Conservation (phyloP, 805 yeast genomes). For the Pichia heedii region DNA sequence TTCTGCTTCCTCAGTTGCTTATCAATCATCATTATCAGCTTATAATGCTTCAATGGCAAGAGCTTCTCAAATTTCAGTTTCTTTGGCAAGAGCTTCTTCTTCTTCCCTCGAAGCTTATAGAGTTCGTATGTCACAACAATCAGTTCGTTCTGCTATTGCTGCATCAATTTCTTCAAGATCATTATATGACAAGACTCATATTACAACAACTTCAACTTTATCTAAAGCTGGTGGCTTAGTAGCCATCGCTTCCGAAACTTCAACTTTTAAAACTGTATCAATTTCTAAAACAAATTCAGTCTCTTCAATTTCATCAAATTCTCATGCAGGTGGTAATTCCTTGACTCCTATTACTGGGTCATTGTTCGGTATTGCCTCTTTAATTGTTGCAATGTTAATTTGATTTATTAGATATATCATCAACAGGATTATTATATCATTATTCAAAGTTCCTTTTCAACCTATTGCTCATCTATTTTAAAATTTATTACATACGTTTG, state of each 20-base stretch:
- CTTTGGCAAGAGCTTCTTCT: conserved; percentile 1
- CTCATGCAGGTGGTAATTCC: conserved; percentile 22
- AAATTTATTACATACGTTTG: too few species aligned
- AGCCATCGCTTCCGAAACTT: conserved; percentile 32
- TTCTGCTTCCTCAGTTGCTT: not conserved
- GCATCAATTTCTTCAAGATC: conserved; percentile 3
- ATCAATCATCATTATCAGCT: not conserved
- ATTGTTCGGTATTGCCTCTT: conserved; percentile 28
- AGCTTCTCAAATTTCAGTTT: not conserved
- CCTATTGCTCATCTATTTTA: too few species aligned
- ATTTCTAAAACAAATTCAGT: conserved; percentile 22
- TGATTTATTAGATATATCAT: conserved; percentile 10
- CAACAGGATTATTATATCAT: not conserved
- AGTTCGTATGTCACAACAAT: not conserved
- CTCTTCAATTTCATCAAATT: conserved; percentile 8
- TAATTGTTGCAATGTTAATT: conserved; percentile 30
- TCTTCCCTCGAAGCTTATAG: conserved; percentile 1
- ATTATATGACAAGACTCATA: conserved; percentile 8
- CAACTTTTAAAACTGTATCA: conserved; percentile 11
- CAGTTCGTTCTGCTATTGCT: not conserved
- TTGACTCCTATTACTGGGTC: conserved; percentile 25
- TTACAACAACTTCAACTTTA: conserved; percentile 14
- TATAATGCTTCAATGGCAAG: not conserved
- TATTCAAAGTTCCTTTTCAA: not conserved
- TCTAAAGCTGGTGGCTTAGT: conserved; percentile 31